These are phyloP conservation scores for Apiotrichum veenhuisii DNA, from an alignment of 1,284 basidiomycete genomes.

Conservation along the genomic window DNA sequence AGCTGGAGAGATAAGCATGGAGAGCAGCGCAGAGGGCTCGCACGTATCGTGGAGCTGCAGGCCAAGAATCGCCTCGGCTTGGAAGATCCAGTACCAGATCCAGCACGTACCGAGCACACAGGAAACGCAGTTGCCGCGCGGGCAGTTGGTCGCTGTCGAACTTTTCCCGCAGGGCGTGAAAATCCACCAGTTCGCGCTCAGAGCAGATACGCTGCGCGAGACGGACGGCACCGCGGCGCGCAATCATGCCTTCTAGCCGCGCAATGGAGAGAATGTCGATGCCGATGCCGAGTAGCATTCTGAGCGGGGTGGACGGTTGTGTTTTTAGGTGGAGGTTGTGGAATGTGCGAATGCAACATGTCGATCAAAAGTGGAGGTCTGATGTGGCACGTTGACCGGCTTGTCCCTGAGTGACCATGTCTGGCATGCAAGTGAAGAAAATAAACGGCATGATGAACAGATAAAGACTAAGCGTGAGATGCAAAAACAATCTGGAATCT, in stretches of 20 bases:
- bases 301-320: no score
- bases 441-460: no score
- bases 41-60: no score
- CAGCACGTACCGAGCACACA: constrained; percentile 8
- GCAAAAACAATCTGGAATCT: no score
- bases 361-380: not conserved
- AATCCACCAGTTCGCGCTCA: constrained; percentile 24
- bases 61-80: no score
- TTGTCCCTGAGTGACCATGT: no score
- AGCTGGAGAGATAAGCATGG: no score
- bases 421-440: not conserved
- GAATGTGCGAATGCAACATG: not conserved
- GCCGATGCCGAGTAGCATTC: constrained; percentile 66
- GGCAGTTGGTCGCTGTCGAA: constrained; percentile 8
- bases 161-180: constrained; percentile 3
- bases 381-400: no score
- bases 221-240: constrained; percentile 54
- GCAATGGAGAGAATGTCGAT: constrained; percentile 70
- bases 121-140: constrained; percentile 7
- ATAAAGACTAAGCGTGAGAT: no score
- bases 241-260: constrained; percentile 59
- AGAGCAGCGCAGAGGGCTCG: no score
- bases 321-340: not conserved
- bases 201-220: constrained; percentile 66
- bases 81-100: no score